Evolutionary conservation across 2,329 filamentous ascomycete species (phyloP).

Genomic region (Gnomoniopsis smithogilvyi): DNA sequence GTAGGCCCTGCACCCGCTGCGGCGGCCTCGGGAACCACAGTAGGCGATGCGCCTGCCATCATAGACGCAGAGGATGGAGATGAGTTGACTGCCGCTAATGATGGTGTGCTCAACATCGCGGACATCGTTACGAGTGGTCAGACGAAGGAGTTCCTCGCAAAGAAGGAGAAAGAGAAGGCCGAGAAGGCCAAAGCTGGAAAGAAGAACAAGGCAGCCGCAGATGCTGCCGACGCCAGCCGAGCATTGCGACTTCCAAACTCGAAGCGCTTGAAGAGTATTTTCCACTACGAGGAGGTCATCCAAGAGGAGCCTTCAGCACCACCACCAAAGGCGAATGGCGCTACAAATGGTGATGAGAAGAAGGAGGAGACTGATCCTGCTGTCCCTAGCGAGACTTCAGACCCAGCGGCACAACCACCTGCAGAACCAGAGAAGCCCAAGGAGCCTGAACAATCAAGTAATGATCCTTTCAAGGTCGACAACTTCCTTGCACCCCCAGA

Average conservation of each 20-base stretch:
- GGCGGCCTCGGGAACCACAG: slow-evolving; percentile 16
- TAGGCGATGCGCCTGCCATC: slow-evolving; percentile 30
- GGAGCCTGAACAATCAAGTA: slow-evolving; percentile 2
- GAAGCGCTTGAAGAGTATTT: slow-evolving; percentile 65
- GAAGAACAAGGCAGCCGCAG: slow-evolving; percentile 53
- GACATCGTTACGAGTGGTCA: slow-evolving; percentile 79
- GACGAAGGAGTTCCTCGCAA: slow-evolving; percentile 77
- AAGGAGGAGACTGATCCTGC: background rate
- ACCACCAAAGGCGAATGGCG: slow-evolving; percentile 23
- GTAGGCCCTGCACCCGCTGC: slow-evolving; percentile 26
- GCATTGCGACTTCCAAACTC: slow-evolving; percentile 65
- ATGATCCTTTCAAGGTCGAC: slow-evolving; percentile 18
- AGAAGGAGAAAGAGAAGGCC: slow-evolving; percentile 77
- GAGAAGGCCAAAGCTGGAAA: slow-evolving; percentile 62
- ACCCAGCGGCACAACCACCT: slow-evolving; percentile 14
- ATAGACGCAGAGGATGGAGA: slow-evolving; percentile 33
- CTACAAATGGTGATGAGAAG: slow-evolving; percentile 2
- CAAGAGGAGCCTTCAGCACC: slow-evolving; percentile 49
- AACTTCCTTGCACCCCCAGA: slow-evolving; percentile 22
- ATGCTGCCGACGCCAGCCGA: slow-evolving; percentile 51
- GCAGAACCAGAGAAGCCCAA: slow-evolving; percentile 13
- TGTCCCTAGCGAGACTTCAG: slow-evolving; percentile 15
- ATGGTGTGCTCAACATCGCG: slow-evolving; percentile 81
- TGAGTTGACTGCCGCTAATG: slow-evolving; percentile 47
- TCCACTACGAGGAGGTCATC: slow-evolving; percentile 68